These are phyloP conservation scores for Schrenkiella parvula DNA, from an alignment of 345 rosid genomes.

Conservation along the genomic window DNA sequence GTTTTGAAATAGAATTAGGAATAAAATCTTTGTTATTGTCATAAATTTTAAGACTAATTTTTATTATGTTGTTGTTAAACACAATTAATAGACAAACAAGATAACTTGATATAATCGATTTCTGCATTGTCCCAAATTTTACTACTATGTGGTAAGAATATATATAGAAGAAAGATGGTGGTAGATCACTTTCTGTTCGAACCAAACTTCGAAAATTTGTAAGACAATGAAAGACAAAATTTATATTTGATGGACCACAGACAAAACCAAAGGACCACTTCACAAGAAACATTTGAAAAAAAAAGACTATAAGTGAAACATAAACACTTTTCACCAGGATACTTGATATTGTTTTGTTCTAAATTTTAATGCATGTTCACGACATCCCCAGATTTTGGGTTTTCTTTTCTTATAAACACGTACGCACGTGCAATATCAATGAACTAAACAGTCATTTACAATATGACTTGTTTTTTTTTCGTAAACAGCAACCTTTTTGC, in stretches of 20 bases:
- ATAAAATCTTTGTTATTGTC: too few species aligned
- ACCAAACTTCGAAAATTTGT: background rate
- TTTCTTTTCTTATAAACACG: background rate
- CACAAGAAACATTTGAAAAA: conserved; percentile 7
- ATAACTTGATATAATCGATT: background rate
- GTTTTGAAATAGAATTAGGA: background rate
- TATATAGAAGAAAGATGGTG: background rate
- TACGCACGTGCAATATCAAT: background rate
- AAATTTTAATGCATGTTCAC: conserved; percentile 15
- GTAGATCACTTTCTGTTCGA: background rate
- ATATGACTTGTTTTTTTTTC: background rate
- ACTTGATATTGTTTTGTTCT: conserved; percentile 12
- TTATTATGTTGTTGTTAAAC: background rate
- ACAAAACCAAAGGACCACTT: conserved; percentile 29
- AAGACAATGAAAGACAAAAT: conserved; percentile 23
- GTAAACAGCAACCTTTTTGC: background rate
- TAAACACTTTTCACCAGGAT: conserved; percentile 7
- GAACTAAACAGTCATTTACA: background rate
- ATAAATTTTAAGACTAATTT: background rate
- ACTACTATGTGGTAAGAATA: background rate
- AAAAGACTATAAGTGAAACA: background rate
- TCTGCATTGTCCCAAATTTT: background rate
- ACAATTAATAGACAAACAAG: background rate
- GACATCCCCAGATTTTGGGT: background rate
- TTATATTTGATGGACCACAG: conserved; percentile 21